Conservation (phyloP, 2,329 filamentous ascomycete genomes). For the Pseudogymnoascus sp. region DNA sequence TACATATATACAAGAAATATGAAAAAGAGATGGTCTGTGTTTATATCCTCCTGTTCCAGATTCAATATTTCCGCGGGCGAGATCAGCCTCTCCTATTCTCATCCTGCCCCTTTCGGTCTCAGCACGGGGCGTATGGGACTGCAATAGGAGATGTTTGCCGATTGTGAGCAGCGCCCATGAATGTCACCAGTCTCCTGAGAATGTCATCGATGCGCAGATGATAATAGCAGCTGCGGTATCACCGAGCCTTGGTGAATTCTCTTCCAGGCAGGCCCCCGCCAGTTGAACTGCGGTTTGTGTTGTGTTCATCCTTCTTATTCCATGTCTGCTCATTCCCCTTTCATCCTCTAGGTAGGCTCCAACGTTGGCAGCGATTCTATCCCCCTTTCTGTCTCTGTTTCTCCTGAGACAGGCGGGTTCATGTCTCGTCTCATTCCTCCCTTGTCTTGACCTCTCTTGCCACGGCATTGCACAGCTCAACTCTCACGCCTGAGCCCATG, state of each 20-base stretch:
- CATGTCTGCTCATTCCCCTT: background rate
- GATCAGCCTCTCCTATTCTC: background rate
- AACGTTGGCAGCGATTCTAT: background rate
- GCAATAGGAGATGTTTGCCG: background rate
- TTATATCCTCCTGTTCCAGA: background rate
- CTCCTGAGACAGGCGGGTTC: background rate
- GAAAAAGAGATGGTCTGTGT: background rate
- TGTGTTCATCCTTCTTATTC: background rate
- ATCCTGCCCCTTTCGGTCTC: background rate
- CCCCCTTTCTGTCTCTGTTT: background rate
- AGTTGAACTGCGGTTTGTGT: background rate
- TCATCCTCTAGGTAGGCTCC: background rate
- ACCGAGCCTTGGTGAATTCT: background rate
- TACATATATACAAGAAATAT: background rate
- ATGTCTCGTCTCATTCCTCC: background rate
- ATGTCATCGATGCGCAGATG: background rate
- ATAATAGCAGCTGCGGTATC: background rate
- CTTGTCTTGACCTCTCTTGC: slow-evolving; percentile 23
- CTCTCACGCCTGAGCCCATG: slow-evolving; percentile 71
- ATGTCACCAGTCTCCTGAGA: background rate
- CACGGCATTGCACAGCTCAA: slow-evolving; percentile 66
- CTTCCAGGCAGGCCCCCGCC: background rate
- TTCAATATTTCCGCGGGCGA: background rate
- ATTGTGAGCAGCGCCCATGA: background rate
- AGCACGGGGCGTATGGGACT: background rate